Evolutionary conservation across 2,329 filamentous ascomycete species (phyloP).

Genomic region (Phialophora chinensis): DNA sequence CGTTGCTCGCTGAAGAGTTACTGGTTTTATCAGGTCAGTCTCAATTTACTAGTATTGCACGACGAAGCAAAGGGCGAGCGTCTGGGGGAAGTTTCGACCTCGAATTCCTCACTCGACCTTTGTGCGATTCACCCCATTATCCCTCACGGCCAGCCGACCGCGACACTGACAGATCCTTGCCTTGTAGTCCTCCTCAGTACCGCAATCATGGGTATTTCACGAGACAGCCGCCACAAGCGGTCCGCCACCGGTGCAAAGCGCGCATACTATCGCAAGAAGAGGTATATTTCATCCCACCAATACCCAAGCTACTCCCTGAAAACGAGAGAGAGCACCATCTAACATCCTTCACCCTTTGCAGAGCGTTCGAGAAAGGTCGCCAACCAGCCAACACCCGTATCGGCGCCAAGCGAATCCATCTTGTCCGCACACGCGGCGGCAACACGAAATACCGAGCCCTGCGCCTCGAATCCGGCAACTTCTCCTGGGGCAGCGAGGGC

Average conservation of each 20-base stretch:
- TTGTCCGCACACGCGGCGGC: constrained; percentile 94
- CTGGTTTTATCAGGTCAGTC: constrained; percentile 35
- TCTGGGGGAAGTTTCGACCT: not conserved
- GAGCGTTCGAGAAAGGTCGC: constrained; percentile 99
- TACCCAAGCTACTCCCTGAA: not conserved
- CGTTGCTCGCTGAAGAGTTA: constrained; percentile 37
- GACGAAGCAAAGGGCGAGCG: not conserved
- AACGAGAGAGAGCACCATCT: constrained; percentile 12
- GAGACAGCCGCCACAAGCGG: constrained; percentile 99
- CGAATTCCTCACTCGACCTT: not conserved
- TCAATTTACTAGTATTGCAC: not conserved
- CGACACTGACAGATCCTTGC: constrained; percentile 16
- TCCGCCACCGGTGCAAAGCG: constrained; percentile 98
- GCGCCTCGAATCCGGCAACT: constrained; percentile 98
- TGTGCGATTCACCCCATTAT: not conserved
- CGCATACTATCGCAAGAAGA: constrained; percentile 78
- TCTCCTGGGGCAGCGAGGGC: constrained; percentile 98
- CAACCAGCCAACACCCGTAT: constrained; percentile 99
- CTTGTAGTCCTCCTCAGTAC: constrained; percentile 60
- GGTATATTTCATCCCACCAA: constrained; percentile 48
- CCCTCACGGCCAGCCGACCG: not conserved
- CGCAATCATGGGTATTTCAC: constrained; percentile 98
- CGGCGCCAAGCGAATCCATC: constrained; percentile 93
- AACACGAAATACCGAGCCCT: constrained; percentile 99
- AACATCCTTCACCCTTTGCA: constrained; percentile 62